Evolutionary conservation across 2,329 filamentous ascomycete genomes (phyloP).

Genomic region (Chrysoporthe deuterocubensis): DNA sequence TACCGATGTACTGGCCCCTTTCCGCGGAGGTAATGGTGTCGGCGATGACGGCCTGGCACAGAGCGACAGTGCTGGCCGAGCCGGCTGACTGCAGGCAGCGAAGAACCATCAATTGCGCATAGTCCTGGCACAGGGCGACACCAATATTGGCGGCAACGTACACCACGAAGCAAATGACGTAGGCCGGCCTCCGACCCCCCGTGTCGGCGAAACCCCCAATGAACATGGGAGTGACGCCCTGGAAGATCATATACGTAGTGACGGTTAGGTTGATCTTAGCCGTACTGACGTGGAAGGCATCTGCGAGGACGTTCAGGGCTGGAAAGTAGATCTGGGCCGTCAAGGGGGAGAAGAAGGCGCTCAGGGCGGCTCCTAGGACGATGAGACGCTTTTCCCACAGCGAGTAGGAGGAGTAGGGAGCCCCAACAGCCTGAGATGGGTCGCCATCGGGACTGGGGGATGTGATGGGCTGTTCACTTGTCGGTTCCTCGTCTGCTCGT

Average conservation of each 20-base stretch:
- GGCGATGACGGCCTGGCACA: constrained; percentile 62
- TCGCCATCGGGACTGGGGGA: constrained; percentile 23
- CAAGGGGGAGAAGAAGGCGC: constrained; percentile 51
- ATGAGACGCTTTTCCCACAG: constrained; percentile 46
- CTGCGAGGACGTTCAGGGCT: constrained; percentile 52
- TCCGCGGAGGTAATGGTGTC: constrained; percentile 67
- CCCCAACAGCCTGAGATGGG: constrained; percentile 22
- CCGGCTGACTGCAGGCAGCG: constrained; percentile 62
- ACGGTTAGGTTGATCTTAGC: constrained; percentile 54
- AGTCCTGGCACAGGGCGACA: constrained; percentile 53
- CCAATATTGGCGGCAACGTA: constrained; percentile 60
- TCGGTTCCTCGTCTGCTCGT: constrained; percentile 26
- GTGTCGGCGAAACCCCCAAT: constrained; percentile 58
- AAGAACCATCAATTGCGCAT: constrained; percentile 55
- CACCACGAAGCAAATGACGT: constrained; percentile 55
- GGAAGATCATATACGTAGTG: constrained; percentile 63
- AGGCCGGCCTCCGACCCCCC: constrained; percentile 57
- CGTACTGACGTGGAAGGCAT: constrained; percentile 49
- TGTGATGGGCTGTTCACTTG: constrained; percentile 26
- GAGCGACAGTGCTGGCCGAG: constrained; percentile 61
- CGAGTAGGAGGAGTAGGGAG: constrained; percentile 44
- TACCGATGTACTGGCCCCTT: constrained; percentile 62
- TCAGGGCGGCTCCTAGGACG: constrained; percentile 43
- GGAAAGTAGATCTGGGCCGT: constrained; percentile 59
- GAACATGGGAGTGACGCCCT: constrained; percentile 58